Evolutionary conservation across 2,329 filamentous ascomycete genomes (phyloP), one percentile per base, ranked within the genome.

Genomic region (Trichoderma sp.): DNA sequence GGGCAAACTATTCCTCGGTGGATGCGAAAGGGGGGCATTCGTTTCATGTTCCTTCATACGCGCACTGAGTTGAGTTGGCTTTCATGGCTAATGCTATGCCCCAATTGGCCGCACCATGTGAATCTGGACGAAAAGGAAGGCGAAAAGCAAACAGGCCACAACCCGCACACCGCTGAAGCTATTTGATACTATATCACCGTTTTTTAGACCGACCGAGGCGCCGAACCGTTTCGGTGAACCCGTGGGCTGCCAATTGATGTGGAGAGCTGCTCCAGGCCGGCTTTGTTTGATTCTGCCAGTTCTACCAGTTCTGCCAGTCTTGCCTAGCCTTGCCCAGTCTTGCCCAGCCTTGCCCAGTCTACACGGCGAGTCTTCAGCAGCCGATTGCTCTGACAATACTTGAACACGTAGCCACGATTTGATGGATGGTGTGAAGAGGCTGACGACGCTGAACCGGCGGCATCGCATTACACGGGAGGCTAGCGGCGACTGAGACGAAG

Each of bases 381-480:
- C 57, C 57, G 45, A 50, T 50, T 28, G 44, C 45, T 17, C 39
- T 41, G 50, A 45, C 21, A 41, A 43, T 45, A 15, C n/a, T 34
- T 55, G 44, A 57, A 60, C 56, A 54, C 48, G 63, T 60, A 52
- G 56, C 48, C 44, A 48, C 51, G 43, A 10, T 24, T 14, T 3
- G 34, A 39, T 51, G 57, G 57, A 10, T 56, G 63, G 64, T 62
- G 64, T 61, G 64, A 65, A 61, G 50, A 44, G 34, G 64, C 64
- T 62, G 28, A 65, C 64, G 63, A 65, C 26, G 48, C 41, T 45
- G 50, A 58, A 39, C 43, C 7, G 50, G 64, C 26, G 64, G 57
- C 52, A 62, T 47, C 44, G 17, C 55, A 39, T 39, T 39, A 45
- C 45, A 34, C 30, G n/a, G 15, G 24, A 63, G 60, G 60, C 60